Percentiles rank a stretch among this genome's conserved stretches.
phyloP scores from a whole-genome alignment of 805 yeast species.

The Nakazawaea anatomiae region DNA sequence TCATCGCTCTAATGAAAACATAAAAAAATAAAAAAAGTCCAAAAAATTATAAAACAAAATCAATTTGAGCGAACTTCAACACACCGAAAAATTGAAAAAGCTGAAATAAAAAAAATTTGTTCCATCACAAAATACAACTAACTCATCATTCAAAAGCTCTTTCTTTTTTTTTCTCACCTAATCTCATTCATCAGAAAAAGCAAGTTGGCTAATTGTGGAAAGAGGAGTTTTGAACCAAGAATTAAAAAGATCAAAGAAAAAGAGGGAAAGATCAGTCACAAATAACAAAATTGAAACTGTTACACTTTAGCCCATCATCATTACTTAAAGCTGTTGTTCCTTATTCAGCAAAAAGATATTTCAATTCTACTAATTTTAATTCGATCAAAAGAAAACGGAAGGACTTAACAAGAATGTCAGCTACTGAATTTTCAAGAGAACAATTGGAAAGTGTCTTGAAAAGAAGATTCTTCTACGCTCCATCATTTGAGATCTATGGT shows the following conservation, averaged over 20 bases:
- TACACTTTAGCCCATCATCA: not conserved
- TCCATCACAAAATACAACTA: too few relatives aligned
- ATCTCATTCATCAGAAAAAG: too few relatives aligned
- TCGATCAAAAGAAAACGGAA: constrained; percentile 79
- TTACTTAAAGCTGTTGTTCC: constrained; percentile 39
- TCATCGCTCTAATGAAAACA: too few relatives aligned
- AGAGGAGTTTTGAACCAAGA: not conserved
- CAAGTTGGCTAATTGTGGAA: too few relatives aligned
- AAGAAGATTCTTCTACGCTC: constrained; percentile 95
- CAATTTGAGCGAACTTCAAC: too few relatives aligned
- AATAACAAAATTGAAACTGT: not conserved
- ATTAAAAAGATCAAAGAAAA: not conserved
- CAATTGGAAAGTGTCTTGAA: constrained; percentile 84
- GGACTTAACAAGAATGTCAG: constrained; percentile 6
- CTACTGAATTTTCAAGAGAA: constrained; percentile 68
- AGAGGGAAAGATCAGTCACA: not conserved
- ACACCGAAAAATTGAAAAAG: too few relatives aligned
- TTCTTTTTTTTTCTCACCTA: too few relatives aligned
- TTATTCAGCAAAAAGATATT: constrained; percentile 88
- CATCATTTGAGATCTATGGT: constrained; percentile 95
- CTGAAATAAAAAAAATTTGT: too few relatives aligned
- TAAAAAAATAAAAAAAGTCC: too few relatives aligned
- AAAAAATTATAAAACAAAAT: too few relatives aligned
- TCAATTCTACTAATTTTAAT: constrained; percentile 86
- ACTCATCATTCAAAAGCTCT: too few relatives aligned